Evolutionary conservation across 306 rosid species (phyloP).

Genomic region (Boehmeria nivea): DNA sequence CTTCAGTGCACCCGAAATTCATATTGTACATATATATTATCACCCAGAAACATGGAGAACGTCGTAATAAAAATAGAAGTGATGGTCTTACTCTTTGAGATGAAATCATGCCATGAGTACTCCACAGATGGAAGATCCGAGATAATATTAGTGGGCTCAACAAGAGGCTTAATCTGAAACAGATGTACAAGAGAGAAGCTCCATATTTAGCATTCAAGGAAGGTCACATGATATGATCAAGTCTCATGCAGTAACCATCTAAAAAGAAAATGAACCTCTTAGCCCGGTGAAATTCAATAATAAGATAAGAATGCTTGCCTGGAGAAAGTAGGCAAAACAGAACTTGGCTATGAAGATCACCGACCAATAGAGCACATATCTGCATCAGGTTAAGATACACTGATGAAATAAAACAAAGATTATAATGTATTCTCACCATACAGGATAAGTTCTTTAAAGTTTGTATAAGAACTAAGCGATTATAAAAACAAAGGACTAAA

Average conservation of each 20-base stretch:
- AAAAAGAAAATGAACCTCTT: not conserved
- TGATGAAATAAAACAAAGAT: slow-evolving; percentile 8
- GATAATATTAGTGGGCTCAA: slow-evolving; percentile 65
- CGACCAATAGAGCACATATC: slow-evolving; percentile 80
- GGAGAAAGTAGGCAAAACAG: slow-evolving; percentile 89
- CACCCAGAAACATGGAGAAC: too few relatives aligned
- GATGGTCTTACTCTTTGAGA: slow-evolving; percentile 63
- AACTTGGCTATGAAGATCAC: slow-evolving; percentile 79
- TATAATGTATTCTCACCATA: not conserved
- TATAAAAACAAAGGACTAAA: too few relatives aligned
- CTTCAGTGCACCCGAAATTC: too few relatives aligned
- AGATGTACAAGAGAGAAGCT: slow-evolving; percentile 14
- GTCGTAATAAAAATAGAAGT: not conserved
- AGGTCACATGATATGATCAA: too few relatives aligned
- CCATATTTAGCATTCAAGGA: slow-evolving; percentile 6
- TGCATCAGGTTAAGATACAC: slow-evolving; percentile 30
- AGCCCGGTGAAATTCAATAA: not conserved
- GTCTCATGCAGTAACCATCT: not conserved
- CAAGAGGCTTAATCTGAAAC: slow-evolving; percentile 88
- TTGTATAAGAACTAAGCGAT: not conserved
- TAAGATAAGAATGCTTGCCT: slow-evolving; percentile 43
- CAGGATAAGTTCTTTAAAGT: slow-evolving; percentile 12
- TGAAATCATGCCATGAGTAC: slow-evolving; percentile 88
- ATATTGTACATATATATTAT: too few relatives aligned
- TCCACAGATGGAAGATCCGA: slow-evolving; percentile 32